Conservation (phyloP, 768 basidiomycete species). For the Imleria badia region DNA sequence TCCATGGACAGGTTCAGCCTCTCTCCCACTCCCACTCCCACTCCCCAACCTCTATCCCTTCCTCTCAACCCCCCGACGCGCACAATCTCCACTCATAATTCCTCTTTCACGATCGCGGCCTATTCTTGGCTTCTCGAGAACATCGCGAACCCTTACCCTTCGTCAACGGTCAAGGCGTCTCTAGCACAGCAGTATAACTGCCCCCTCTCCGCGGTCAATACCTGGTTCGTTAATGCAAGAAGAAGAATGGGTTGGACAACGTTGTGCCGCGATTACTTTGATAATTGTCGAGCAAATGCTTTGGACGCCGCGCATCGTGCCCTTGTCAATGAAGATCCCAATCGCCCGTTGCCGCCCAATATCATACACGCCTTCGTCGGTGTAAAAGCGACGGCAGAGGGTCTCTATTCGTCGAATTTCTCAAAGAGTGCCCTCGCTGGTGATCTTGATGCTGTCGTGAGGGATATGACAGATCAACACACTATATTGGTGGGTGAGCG, state of each 20-base stretch:
- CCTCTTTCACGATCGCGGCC: slow-evolving; percentile 2
- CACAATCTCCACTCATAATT: neutral
- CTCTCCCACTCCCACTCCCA: too few species aligned
- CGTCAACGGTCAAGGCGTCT: slow-evolving; percentile 21
- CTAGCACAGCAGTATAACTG: slow-evolving; percentile 29
- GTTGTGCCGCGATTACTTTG: slow-evolving; percentile 31
- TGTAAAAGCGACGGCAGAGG: slow-evolving; percentile 29
- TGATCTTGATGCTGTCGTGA: slow-evolving; percentile 31
- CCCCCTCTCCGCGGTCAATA: slow-evolving; percentile 34
- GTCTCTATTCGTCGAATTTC: slow-evolving; percentile 29
- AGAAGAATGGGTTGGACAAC: slow-evolving; percentile 53
- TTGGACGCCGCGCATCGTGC: slow-evolving; percentile 27
- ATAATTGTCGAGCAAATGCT: slow-evolving; percentile 21
- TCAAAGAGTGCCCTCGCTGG: slow-evolving; percentile 28
- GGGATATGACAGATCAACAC: slow-evolving; percentile 27
- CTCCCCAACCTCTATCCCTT: neutral
- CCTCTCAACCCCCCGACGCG: neutral
- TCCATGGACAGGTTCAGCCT: neutral
- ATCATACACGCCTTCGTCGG: slow-evolving; percentile 26
- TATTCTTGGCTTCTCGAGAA: slow-evolving; percentile 46
- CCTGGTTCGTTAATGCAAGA: slow-evolving; percentile 48
- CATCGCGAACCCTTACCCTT: slow-evolving; percentile 52
- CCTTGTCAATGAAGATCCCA: slow-evolving; percentile 16
- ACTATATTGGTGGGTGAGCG: too few species aligned
- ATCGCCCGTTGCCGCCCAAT: neutral